Percentiles rank a stretch among this genome's conserved stretches.
Conservation (phyloP, 257 asterid species). For the Voacanga thouarsii region DNA sequence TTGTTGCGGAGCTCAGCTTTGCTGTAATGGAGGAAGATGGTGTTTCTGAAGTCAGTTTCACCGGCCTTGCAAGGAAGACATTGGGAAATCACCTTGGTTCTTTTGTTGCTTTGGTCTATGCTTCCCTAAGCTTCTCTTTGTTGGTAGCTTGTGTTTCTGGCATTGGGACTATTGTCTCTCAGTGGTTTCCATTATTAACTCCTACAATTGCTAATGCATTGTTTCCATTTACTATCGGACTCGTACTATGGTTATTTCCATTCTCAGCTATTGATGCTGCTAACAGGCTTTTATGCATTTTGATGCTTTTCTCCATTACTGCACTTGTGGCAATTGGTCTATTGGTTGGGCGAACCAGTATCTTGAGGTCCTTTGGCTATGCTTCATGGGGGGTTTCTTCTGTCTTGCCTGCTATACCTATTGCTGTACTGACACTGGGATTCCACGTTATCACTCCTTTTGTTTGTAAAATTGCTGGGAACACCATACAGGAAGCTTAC, state of each 20-base stretch:
- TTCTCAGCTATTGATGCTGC: conserved; percentile 30
- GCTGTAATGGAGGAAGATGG: conserved; percentile 41
- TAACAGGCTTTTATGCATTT: conserved; percentile 31
- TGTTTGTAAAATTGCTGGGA: conserved; percentile 39
- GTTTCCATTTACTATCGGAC: conserved; percentile 30
- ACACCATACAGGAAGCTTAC: conserved; percentile 29
- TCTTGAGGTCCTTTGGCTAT: conserved; percentile 25
- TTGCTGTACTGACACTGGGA: conserved; percentile 40
- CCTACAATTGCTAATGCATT: conserved; percentile 29
- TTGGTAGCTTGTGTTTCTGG: conserved; percentile 43
- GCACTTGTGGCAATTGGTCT: conserved; percentile 28
- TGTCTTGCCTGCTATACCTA: conserved; percentile 38
- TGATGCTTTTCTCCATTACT: conserved; percentile 34
- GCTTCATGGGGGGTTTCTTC: conserved; percentile 35
- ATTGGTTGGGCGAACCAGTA: conserved; percentile 31
- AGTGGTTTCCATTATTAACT: conserved; percentile 28
- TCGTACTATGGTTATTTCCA: conserved; percentile 22
- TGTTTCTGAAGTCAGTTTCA: conserved; percentile 35
- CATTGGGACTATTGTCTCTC: conserved; percentile 36
- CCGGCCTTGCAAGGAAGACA: conserved; percentile 35
- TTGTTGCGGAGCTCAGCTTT: conserved; percentile 43
- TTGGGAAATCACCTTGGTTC: conserved; percentile 31
- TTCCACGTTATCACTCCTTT: conserved; percentile 43
- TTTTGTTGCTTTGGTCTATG: conserved; percentile 38
- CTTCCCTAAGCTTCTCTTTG: conserved; percentile 35